Evolutionary conservation across 768 basidiomycete species (phyloP).

Genomic region (Russula emetica): DNA sequence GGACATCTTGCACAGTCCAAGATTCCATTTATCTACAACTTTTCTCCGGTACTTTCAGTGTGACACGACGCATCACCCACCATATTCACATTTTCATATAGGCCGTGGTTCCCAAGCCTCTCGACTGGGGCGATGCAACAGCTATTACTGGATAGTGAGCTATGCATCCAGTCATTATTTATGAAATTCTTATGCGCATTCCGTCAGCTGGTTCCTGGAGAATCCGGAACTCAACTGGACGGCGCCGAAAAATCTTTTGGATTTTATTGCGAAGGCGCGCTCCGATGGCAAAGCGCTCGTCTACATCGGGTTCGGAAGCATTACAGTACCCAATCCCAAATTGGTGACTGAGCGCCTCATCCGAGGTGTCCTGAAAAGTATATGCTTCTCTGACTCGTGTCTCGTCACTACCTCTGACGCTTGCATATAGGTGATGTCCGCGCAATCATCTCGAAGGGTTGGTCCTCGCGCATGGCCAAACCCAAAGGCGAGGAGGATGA

Average conservation of each 20-base stretch:
- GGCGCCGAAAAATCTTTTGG: conserved; percentile 45
- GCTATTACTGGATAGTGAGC: conserved; percentile 53
- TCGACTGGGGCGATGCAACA: conserved; percentile 62
- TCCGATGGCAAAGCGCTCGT: conserved; percentile 55
- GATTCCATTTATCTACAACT: conserved; percentile 62
- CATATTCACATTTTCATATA: conserved; percentile 25
- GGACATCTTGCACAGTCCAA: conserved; percentile 55
- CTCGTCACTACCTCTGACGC: conserved; percentile 6
- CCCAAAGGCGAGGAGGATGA: conserved; percentile 36
- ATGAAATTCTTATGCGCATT: conserved; percentile 10
- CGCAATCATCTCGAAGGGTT: conserved; percentile 65
- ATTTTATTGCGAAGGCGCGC: conserved; percentile 55
- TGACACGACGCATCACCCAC: neutral
- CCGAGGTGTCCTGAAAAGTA: conserved; percentile 57
- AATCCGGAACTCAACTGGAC: conserved; percentile 58
- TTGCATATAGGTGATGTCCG: conserved; percentile 48
- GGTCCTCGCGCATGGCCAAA: conserved; percentile 55
- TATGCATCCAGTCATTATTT: conserved; percentile 8
- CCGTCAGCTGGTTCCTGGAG: conserved; percentile 57
- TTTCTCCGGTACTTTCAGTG: conserved; percentile 43
- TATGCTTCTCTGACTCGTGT: conserved; percentile 32
- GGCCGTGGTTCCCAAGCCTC: conserved; percentile 63
- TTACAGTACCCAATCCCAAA: conserved; percentile 58
- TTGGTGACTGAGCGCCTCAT: conserved; percentile 52
- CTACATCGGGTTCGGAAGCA: conserved; percentile 69